Conservation (phyloP, 352 stramenopile genomes). For the Globisporangium rhizosaccharum region DNA sequence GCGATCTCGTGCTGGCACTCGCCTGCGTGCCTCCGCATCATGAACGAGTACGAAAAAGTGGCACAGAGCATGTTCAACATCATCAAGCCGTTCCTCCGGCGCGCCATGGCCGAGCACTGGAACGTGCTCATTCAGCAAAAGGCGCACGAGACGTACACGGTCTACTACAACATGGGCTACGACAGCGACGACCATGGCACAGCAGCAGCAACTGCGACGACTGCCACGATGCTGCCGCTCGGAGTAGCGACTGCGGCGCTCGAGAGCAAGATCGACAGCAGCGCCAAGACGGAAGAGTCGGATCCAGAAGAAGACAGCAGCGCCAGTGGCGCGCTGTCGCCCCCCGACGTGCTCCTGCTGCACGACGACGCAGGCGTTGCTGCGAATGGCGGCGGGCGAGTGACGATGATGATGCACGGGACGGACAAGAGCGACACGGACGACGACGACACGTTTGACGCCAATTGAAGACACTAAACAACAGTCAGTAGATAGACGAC, state of each 20-base stretch:
- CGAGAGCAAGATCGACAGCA: slow-evolving; percentile 39
- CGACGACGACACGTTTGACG: slow-evolving; percentile 18
- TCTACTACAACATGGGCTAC: slow-evolving; percentile 90
- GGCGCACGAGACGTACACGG: slow-evolving; percentile 78
- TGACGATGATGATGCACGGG: not conserved
- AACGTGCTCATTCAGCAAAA: slow-evolving; percentile 85
- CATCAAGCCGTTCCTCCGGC: slow-evolving; percentile 67
- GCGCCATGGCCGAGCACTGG: slow-evolving; percentile 58
- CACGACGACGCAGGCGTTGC: not conserved
- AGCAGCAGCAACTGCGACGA: not conserved
- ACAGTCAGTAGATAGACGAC: not conserved
- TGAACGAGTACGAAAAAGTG: slow-evolving; percentile 88
- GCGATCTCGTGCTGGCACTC: slow-evolving; percentile 83
- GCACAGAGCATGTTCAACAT: slow-evolving; percentile 80
- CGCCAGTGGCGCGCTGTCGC: not conserved
- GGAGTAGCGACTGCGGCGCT: no score
- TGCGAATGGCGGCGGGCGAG: slow-evolving; percentile 3
- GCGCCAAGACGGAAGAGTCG: slow-evolving; percentile 50
- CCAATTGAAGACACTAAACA: slow-evolving; percentile 4
- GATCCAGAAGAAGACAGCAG: slow-evolving; percentile 36
- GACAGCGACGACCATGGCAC: slow-evolving; percentile 51
- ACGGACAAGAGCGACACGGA: slow-evolving; percentile 11
- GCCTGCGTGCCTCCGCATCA: slow-evolving; percentile 74
- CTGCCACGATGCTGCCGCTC: not conserved
- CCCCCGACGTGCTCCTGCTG: no score